Evolutionary conservation across 495 filamentous ascomycete species (phyloP), one percentile per base, ranked within the genome.

Genomic region (Oleoguttula mirabilis): DNA sequence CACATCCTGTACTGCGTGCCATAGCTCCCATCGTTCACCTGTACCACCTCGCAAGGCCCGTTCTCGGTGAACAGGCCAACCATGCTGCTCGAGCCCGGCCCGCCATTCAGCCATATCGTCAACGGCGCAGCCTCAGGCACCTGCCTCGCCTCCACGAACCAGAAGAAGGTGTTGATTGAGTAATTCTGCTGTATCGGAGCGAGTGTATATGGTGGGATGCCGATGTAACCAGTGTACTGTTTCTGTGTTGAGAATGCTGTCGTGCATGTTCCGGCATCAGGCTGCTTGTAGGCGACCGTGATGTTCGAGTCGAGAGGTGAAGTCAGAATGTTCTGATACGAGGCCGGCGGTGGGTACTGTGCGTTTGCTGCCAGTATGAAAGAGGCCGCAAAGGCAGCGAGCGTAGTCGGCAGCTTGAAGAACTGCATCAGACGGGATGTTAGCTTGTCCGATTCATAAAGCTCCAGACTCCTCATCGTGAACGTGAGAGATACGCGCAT

Each of bases 71-170:
- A 64, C 11, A 66, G 32, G 3, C 63, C 63, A 30, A 66, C 57
- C 59, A 66, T 61, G 22, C 48, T 55, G 31, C 45, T 54, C 22
- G 53, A 51, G 37, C 37, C 77, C 10, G 77, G 75, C 8, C 77
- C 77, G 47, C 78, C 78, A 61, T 78, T 79, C 52, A 82, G 64
- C 76, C 76, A 83, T n/a, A 66, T 55, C 12, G 64, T 63, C 22
- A 67, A 47, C 2, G 66, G 66, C 4, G 66, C 64, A 2, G 55
- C 50, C 22, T 55, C 42, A 8, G 66, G 64, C 36, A 58, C 50
- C 25, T 64, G 41, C 16, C 63, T 45, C 8, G 66, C 63, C 48
- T 68, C 64, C 24, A 68, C 56, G 43, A 66, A 69, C 65, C 66
- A 69, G 48, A 66, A 66, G 50, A 63, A 65, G 24, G 52, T 59